A percentile compares a stretch with the other conserved stretches of the same genome.
Conservation (phyloP, 2,329 filamentous ascomycete species). For the Moelleriella libera region DNA sequence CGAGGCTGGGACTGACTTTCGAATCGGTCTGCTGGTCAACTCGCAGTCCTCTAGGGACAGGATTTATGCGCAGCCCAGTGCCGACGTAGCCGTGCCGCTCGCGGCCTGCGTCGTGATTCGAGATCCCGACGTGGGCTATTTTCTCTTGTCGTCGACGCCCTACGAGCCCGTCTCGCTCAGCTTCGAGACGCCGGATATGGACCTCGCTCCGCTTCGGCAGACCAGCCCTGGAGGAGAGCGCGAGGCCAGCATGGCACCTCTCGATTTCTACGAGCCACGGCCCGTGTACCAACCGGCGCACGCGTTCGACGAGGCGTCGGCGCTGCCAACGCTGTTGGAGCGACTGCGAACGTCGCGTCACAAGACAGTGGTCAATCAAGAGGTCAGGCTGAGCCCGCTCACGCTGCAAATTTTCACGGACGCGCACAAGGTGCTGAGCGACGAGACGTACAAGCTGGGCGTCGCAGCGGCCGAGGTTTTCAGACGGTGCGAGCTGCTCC, state of each 20-base stretch:
- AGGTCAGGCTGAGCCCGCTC: slow-evolving; percentile 55
- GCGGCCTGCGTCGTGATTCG: slow-evolving; percentile 38
- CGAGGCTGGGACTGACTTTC: slow-evolving; percentile 45
- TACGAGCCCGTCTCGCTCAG: slow-evolving; percentile 43
- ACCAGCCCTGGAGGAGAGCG: slow-evolving; percentile 28
- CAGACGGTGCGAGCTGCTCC: slow-evolving; percentile 52
- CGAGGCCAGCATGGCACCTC: slow-evolving; percentile 26
- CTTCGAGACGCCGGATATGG: slow-evolving; percentile 44
- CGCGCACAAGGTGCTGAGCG: slow-evolving; percentile 55
- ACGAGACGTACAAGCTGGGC: slow-evolving; percentile 55
- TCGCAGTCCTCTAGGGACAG: slow-evolving; percentile 44
- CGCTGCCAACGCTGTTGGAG: slow-evolving; percentile 41
- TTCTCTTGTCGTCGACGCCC: slow-evolving; percentile 44
- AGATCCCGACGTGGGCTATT: slow-evolving; percentile 50
- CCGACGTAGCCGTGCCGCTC: slow-evolving; percentile 32
- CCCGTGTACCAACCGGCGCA: slow-evolving; percentile 51
- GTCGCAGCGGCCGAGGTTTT: slow-evolving; percentile 61
- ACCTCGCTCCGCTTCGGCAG: slow-evolving; percentile 26
- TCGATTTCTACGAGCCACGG: slow-evolving; percentile 47
- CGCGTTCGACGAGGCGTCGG: slow-evolving; percentile 41
- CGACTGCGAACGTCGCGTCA: slow-evolving; percentile 44
- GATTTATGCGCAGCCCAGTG: slow-evolving; percentile 37
- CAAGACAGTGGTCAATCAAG: slow-evolving; percentile 48
- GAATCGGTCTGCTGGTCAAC: slow-evolving; percentile 44
- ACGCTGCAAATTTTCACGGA: slow-evolving; percentile 60